Percentiles rank a stretch among this genome's conserved stretches.
Evolutionary conservation across 1,284 basidiomycete species (phyloP).

Genomic region (Trametes pubescens): DNA sequence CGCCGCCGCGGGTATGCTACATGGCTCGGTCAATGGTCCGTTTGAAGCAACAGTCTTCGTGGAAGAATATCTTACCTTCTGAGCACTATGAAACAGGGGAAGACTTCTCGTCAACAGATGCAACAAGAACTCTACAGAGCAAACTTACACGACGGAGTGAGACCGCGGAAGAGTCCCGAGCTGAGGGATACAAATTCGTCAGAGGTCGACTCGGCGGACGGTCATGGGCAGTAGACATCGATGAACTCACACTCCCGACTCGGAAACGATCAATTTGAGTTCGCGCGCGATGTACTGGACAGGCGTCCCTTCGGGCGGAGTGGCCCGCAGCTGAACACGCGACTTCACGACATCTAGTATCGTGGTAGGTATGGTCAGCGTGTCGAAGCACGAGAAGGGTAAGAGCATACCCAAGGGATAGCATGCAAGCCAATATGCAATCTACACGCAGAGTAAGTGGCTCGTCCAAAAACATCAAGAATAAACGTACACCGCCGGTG

Average conservation of each 20-base stretch:
- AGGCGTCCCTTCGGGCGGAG: constrained; percentile 80
- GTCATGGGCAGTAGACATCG: background rate
- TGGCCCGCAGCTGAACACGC: constrained; percentile 82
- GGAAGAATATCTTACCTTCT: constrained; percentile 55
- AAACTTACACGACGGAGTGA: constrained; percentile 73
- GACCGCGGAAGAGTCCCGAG: constrained; percentile 75
- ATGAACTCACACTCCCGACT: constrained; percentile 76
- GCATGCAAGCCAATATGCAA: constrained; percentile 93
- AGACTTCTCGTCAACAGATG: background rate
- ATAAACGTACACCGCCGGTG: constrained; percentile 78
- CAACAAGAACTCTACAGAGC: background rate
- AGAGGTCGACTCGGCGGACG: background rate
- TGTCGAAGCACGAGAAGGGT: background rate
- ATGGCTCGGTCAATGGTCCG: background rate
- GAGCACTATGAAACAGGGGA: constrained; percentile 49
- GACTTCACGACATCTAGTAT: constrained; percentile 88
- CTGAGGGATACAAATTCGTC: constrained; percentile 43
- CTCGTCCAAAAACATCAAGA: too few species aligned
- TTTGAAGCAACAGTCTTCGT: constrained; percentile 2
- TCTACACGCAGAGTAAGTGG: constrained; percentile 48
- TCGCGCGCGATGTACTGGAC: constrained; percentile 86
- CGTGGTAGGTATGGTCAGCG: background rate
- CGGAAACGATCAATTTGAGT: constrained; percentile 69
- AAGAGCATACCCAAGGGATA: constrained; percentile 78
- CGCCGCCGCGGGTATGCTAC: constrained; percentile 88